phyloP scores from a whole-genome alignment of 2,329 filamentous ascomycete species.

The Alternaria ventricosa region DNA sequence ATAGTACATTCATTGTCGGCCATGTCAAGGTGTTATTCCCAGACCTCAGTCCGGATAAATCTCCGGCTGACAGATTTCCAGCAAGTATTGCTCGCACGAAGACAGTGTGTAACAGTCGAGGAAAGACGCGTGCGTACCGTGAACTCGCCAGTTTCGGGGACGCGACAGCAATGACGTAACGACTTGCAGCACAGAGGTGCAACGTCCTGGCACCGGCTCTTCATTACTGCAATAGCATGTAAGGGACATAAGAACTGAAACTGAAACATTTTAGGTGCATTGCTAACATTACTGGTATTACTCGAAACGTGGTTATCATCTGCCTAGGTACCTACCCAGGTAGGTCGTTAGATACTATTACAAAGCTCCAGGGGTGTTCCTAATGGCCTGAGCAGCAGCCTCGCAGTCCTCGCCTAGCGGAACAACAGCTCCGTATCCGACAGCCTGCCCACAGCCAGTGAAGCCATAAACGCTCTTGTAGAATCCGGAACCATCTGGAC shows the following conservation, averaged over 20 bases:
- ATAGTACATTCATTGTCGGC: background rate
- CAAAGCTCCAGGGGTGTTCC: conserved; percentile 10
- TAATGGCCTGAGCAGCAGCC: conserved; percentile 5
- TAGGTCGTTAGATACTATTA: background rate
- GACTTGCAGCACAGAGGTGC: background rate
- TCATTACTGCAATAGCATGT: background rate
- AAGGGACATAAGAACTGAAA: background rate
- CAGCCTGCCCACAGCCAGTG: conserved; percentile 16
- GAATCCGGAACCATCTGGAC: conserved; percentile 3
- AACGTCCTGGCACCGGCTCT: background rate
- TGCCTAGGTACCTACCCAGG: background rate
- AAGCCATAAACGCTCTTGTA: conserved; percentile 12
- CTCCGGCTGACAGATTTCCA: background rate
- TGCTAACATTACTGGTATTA: background rate
- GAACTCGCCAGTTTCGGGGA: background rate
- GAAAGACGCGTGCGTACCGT: background rate
- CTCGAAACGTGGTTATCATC: background rate
- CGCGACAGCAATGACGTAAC: background rate
- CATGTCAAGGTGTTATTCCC: background rate
- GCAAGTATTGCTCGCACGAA: background rate
- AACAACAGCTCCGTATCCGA: conserved; percentile 12
- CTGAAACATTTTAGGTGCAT: background rate
- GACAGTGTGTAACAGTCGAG: background rate
- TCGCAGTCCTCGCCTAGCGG: conserved; percentile 18
- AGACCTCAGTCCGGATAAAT: background rate